Evolutionary conservation across 805 yeast genomes (phyloP), one percentile per base, ranked within the genome.

Genomic region (Wickerhamiella azymoides): DNA sequence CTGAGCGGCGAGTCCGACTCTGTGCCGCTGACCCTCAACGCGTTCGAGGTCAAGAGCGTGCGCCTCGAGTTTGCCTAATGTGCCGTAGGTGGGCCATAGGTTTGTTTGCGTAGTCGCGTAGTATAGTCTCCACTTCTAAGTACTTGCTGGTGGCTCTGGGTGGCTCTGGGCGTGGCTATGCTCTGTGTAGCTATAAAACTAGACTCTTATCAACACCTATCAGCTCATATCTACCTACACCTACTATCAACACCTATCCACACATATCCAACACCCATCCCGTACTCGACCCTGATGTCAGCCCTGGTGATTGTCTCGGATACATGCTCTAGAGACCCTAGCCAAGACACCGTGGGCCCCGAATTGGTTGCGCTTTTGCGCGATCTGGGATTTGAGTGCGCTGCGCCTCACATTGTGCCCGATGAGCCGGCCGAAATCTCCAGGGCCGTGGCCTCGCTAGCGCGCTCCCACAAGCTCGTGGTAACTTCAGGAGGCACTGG

Each of bases 31-130:
- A 64, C 65, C 13, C 68, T 84, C 50, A 71, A 81, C 52, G 82
- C 88, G 3, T 88, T 88, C 62, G 96, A 86, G 59, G 74, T 88
- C 50, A 82, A 80, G 10, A 73, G 84, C 4, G 74, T 62, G 55
- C 70, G 76, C 52, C 65, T 80, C 8, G 62, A 59, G 47, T 51
- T 65, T 36, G 14, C 11, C 10, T 37, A 37, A 7, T 21, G 24
- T 21, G 24, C 24, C 24, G 7, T 21, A 21, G 24, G n/a, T n/a
- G n/a, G n/a, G n/a, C n/a, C n/a, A n/a, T n/a, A n/a, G n/a, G n/a
- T n/a, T n/a, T n/a, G n/a, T n/a, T n/a, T n/a, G n/a, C n/a, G n/a
- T n/a, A n/a, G n/a, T n/a, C n/a, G n/a, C n/a, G n/a, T n/a, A n/a
- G n/a, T n/a, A n/a, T n/a, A n/a, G n/a, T n/a, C n/a, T n/a, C n/a